Evolutionary conservation across 805 yeast genomes (phyloP), one percentile per base, ranked within the genome.

Genomic region (Teunomyces panamensis): DNA sequence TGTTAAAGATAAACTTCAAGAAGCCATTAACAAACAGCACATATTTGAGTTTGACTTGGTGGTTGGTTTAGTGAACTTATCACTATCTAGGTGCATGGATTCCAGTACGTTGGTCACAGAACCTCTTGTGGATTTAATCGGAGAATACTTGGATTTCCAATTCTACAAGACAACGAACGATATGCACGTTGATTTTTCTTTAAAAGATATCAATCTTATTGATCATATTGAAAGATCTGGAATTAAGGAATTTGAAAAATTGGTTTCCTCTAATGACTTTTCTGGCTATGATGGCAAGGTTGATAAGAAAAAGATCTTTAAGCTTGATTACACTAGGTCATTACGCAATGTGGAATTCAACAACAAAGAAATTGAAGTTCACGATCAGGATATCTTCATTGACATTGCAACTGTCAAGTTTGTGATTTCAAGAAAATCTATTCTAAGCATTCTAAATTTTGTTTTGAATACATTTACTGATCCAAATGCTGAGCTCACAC

Each of bases 401-500:
- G 75, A 82, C 37, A 76, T 94, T 67, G 89, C 96, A 0, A 89
- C 95, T 10, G 79, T 94, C 46, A 81, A 81, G 51, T 75, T 87
- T 32, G 85, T 87, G 2, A 66, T 91, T 5, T 82, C 95, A 0
- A 81, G 97, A 42, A 86, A 81, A 58, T 86, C 96, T 1, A 67
- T 87, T 11, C 72, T 94, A 51, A 85, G 95, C 1, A 69, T 94
- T 10, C 67, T 92, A 53, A 92, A 90, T 62, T 94, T 85, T 62
- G 74, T 87, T 1, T 70, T 91, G 58, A 87, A 89, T 39, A 94
- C 98, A 0, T 94, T 94, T 62, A 86, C 97, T 0, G 85, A 85
- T 64, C 96, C 96, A 0, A 77, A 81, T 51, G 84, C 86, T 0
- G 80, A 79, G 5, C 65, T 80, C 37, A 69, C 82, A 1, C 87